phyloP scores from a whole-genome alignment of 768 basidiomycete species.

The Boletus subparvulus region DNA sequence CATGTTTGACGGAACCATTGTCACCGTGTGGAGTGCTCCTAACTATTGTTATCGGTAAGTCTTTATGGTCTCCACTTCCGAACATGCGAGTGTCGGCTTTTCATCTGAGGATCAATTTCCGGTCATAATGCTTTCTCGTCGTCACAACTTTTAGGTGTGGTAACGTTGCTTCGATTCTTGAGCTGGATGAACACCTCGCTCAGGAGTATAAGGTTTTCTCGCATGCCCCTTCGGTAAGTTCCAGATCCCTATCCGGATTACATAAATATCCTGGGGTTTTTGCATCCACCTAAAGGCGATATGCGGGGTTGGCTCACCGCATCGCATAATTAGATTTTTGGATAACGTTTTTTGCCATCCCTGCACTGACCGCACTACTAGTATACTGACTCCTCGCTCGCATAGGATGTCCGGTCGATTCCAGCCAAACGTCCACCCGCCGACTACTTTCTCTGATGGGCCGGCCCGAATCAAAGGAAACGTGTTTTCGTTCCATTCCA shows the following conservation, averaged over 20 bases:
- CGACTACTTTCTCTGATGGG: constrained; percentile 73
- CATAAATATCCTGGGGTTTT: constrained; percentile 18
- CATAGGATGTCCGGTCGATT: constrained; percentile 76
- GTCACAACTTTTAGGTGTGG: constrained; percentile 65
- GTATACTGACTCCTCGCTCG: constrained; percentile 2
- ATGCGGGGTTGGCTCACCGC: constrained; percentile 24
- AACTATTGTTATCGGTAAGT: constrained; percentile 96
- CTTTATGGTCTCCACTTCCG: constrained; percentile 5
- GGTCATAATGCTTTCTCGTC: constrained; percentile 12
- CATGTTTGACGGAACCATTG: constrained; percentile 94
- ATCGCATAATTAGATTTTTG: constrained; percentile 5
- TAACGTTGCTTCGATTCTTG: constrained; percentile 92
- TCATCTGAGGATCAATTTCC: constrained; percentile 26
- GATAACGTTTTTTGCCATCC: not conserved
- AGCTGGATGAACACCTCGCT: constrained; percentile 88
- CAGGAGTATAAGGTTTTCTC: constrained; percentile 97
- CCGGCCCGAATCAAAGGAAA: constrained; percentile 1
- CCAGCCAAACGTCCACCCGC: constrained; percentile 84
- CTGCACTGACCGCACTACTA: not conserved
- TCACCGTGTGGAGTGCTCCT: constrained; percentile 97
- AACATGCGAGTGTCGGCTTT: constrained; percentile 15
- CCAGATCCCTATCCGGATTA: constrained; percentile 6
- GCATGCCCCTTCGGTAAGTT: constrained; percentile 79
- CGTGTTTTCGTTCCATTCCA: constrained; percentile 17
- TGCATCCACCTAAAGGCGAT: constrained; percentile 21